Evolutionary conservation across 1,284 basidiomycete species (phyloP).

Genomic region (Ganoderma sinense): DNA sequence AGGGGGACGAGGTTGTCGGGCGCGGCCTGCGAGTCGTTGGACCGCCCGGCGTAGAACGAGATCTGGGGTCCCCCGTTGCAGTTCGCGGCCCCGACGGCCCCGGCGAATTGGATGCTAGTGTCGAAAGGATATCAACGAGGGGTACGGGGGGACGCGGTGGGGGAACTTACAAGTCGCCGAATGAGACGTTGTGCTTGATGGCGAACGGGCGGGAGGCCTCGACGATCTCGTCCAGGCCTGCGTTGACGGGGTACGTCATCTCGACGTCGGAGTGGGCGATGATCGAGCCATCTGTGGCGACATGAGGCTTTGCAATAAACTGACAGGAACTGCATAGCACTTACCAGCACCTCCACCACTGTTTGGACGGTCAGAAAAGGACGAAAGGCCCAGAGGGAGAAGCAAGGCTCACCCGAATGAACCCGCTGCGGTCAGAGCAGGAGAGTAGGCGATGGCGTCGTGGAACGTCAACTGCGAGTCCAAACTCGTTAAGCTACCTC

Average conservation of each 20-base stretch:
- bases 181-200: constrained; percentile 38
- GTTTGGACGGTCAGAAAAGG: background rate
- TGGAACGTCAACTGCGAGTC: constrained; percentile 34
- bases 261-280: constrained; percentile 36
- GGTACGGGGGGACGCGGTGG: too few relatives aligned
- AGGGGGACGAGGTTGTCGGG: constrained; percentile 38
- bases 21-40: constrained; percentile 35
- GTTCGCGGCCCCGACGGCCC: constrained; percentile 40
- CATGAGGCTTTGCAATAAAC: background rate
- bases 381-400: background rate
- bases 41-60: constrained; percentile 38
- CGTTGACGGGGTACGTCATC: constrained; percentile 35
- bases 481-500: background rate
- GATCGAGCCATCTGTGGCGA: constrained; percentile 38
- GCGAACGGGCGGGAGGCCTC: constrained; percentile 36
- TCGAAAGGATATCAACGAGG: too few relatives aligned
- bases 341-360: constrained; percentile 38
- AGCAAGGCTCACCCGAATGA: constrained; percentile 31
- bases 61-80: constrained; percentile 41
- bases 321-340: background rate
- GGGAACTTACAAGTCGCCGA: constrained; percentile 39
- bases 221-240: constrained; percentile 41
- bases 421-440: constrained; percentile 31
- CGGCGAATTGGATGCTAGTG: constrained; percentile 41
- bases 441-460: constrained; percentile 36